Conservation (phyloP, 225 moss, liverwort and hornwort species). For the Sphagnum tenellum region DNA sequence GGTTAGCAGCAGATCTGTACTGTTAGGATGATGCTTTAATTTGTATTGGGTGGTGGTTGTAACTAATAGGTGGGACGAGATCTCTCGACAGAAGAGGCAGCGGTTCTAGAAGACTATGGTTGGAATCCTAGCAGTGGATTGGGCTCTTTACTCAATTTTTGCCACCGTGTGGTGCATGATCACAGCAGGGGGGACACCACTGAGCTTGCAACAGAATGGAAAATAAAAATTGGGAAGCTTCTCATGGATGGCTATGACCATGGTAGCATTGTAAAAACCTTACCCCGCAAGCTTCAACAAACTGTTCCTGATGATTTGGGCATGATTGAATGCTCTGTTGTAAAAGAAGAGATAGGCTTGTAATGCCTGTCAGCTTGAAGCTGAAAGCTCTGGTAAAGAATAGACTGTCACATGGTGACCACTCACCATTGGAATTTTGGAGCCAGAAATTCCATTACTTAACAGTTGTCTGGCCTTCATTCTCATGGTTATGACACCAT, state of each 20-base stretch:
- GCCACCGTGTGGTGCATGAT: constrained; percentile 60
- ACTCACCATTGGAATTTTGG: no score
- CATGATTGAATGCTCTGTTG: no score
- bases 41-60: no score
- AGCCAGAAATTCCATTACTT: no score
- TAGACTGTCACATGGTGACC: no score
- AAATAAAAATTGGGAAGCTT: constrained; percentile 62
- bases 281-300: constrained; percentile 33
- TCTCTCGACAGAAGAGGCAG: constrained; percentile 37
- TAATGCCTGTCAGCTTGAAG: no score
- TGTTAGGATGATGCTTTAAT: no score
- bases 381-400: no score
- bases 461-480: no score
- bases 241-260: constrained; percentile 57
- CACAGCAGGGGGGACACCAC: constrained; percentile 44
- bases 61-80: constrained; percentile 37
- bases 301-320: background rate
- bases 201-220: constrained; percentile 55
- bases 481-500: no score
- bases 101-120: constrained; percentile 50
- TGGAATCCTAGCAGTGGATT: constrained; percentile 52
- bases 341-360: no score
- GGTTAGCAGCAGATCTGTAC: no score
- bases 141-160: constrained; percentile 59
- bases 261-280: constrained; percentile 39